Evolutionary conservation across 768 basidiomycete genomes (phyloP), one percentile per base, ranked within the genome.

Genomic region (Filobasidium wieringae): DNA sequence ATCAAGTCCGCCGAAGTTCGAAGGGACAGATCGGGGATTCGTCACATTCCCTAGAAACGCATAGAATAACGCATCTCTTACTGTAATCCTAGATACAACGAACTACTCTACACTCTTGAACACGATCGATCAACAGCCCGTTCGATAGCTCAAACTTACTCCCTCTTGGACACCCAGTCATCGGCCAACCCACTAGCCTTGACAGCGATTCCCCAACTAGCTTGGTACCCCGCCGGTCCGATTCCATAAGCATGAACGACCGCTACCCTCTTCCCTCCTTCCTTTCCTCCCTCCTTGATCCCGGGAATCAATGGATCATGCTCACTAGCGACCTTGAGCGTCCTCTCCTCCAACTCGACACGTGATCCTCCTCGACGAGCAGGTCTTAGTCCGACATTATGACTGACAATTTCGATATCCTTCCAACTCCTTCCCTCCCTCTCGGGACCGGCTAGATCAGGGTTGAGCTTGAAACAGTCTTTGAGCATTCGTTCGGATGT

Each of bases 181-280:
- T 47, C 43, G 14, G 43, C 43, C 43, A 47, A 24, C 43, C n/a
- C 14, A 24, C 19, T 26, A 14, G 43, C 73, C 40, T 69, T 64
- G 40, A 68, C 66, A 1, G 70, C 67, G 36, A 74, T 66, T 6
- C 73, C 73, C 47, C 69, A 58, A n/a, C 66, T 68, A 11, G 63
- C 34, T 61, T 74, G 73, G 49, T 67, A 60, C 61, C 68, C 55
- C 43, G 64, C 68, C 5, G 64, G 51, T 7, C 82, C 82, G 34
- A 83, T 80, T 6, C 82, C 82, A 67, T 83, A 83, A 26, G 81
- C 80, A 71, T 83, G 82, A 19, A 81, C 75, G 2, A 82, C 77
- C 36, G 61, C 70, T 51, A 69, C 58, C 51, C 34, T 37, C 53
- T 36, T 26, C 43, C 14, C 22, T 14, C 67, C 54, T 57, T 55